Evolutionary conservation across 169 alveolate genomes (phyloP), one percentile per base, ranked within the genome.

Genomic region (Plasmodium cynomolgi): DNA sequence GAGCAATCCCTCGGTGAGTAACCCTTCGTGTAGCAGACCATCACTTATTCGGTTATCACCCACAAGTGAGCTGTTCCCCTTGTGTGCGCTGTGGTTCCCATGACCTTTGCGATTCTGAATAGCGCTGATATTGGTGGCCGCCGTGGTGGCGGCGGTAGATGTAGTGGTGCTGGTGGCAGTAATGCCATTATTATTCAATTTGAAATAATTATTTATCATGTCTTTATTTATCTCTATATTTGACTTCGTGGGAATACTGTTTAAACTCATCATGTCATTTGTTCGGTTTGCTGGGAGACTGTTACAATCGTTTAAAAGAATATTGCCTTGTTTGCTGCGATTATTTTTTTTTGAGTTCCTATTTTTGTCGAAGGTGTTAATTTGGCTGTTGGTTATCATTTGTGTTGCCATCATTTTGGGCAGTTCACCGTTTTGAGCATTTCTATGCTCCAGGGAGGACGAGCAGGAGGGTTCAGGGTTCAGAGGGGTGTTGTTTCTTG

Each of bases 91-190:
- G 56, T 72, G 68, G 1, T 58, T n/a, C 41, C 37, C 34, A 41
- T 54, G 71, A 17, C 11, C 31, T 23, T 86, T 33, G 8, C 41
- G 41, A 15, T 72, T 68, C n/a, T 68, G 77, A 68, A 68, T 68
- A 20, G 41, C 77, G 31, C 41, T 29, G n/a, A 68, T 68, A 68
- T 29, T 68, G 31, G 84, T 54, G 26, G 58, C 41, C 9, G 77
- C 72, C 23, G 92, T 79, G 58, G 84, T 56, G n/a, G 84, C 33
- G 23, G 86, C 44, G 7, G 92, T 79, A 17, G 84, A 47, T 50
- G 86, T 71, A 7, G 92, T 54, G 41, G 84, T 91, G 41, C 80
- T 91, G 8, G 84, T 79, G 34, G 79, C 62, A 50, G 84, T 91
- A 74, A 79, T 20, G 50, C n/a, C 54, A 44, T 62, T 92, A 34